Base-by-base conservation (phyloP, 163 green algal species). In the Scenedesmus sp. region DNA sequence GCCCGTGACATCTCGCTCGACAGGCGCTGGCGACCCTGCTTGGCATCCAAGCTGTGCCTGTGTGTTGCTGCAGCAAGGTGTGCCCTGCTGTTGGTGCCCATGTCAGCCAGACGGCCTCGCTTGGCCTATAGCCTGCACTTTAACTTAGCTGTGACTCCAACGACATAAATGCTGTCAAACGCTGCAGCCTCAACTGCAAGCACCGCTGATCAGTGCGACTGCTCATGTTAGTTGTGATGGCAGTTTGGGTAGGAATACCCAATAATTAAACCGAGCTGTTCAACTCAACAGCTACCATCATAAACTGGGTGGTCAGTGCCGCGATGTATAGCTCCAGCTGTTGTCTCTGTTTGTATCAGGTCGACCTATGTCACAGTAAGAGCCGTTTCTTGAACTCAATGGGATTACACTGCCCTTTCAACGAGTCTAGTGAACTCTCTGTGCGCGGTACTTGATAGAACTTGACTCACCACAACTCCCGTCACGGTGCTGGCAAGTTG, bases 161-260 rank as follows among this genome's bases (percentile, higher is more conserved):
- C 30, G 26, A 20, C 18, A 7, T 30, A 76, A 20, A 20, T 18
- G 2, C 0, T 37, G 30, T 37, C 6, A n/a, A 26, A 76, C 20
- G 30, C 26, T 76, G 65, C 65, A 76, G 65, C 65, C 24, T 18
- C 30, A 40, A 9, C 65, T 9, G 30, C 65, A 20, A 24, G 65
- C 65, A 76, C 65, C 30, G 65, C 65, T 40, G 30, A 40, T 76
- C 65, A 16, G 56, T 68, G 56, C 56, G 65, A 30, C n/a, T n/a
- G n/a, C n/a, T 76, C 65, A 76, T 76, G 40, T 76, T 24, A 30
- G 65, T 76, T 76, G 65, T 76, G 65, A 76, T 76, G 65, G 65
- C 65, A 76, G 65, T 30, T 76, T 7, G 30, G n/a, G n/a, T n/a
- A n/a, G n/a, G n/a, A n/a, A n/a, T n/a, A n/a, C n/a, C n/a, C n/a